Base-by-base conservation (phyloP, 1,284 basidiomycete species). In the Rhodotorula sp. region DNA sequence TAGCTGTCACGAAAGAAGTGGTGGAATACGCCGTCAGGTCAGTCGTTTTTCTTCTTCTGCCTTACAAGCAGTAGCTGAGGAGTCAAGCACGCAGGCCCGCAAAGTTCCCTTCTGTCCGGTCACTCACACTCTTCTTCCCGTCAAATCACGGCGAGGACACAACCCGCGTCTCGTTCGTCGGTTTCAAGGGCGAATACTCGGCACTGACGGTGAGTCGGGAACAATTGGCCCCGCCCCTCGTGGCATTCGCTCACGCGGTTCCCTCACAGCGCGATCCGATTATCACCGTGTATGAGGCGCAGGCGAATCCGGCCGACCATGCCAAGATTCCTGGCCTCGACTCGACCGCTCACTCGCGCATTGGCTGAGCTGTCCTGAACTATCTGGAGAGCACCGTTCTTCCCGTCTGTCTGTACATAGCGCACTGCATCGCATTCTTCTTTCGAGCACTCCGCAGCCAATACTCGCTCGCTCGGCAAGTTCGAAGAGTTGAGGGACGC, bases 91-190 rank as follows among this genome's bases (percentile, higher is more conserved):
- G n/a, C 68, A 78, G 76, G 19, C 74, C 75, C 0, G 71, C 77
- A 27, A 76, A 76, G 27, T 78, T 78, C 65, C 77, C 76, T 23
- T 59, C 74, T 0, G 71, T 77, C 17, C 67, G 66, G 7, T 67
- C 68, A 49, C 64, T 80, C 41, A 79, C 79, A 0, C 76, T 80
- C 44, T 80, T 79, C 71, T 79, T 79, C 70, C 78, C 78, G 25
- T 66, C 75, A 8, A 78, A 78, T 48, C 70, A 74, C 27, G 78
- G 79, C 23, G 78, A 77, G 59, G 77, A 78, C 41, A 74, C 75
- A 19, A 74, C 74, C 19, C 74, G 78, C 25, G 68, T 80, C 34
- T 76, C 64, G 55, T 80, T 76, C 65, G 53, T 80, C 59, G 79
- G 79, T 16, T 80, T 80, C 70, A 76, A 75, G 63, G 79, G 79